A percentile compares a stretch with the other conserved stretches of the same genome.
Evolutionary conservation across 108 stramenopile genomes (phyloP).

Genomic region (Nitzschia putrida): DNA sequence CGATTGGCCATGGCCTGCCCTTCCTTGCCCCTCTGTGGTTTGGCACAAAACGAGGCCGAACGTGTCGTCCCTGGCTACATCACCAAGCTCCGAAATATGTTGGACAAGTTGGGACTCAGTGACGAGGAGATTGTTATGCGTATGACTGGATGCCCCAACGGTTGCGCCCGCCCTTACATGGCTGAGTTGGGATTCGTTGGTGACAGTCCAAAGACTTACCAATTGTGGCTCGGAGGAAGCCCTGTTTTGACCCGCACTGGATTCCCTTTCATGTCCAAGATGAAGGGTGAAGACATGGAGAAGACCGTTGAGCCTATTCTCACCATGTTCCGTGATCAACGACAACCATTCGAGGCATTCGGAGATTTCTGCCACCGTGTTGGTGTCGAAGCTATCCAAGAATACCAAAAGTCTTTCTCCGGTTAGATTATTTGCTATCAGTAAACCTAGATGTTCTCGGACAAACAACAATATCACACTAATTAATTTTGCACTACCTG

Average conservation of each 20-base stretch:
- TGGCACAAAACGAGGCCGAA: constrained; percentile 97
- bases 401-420: constrained; percentile 47
- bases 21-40: constrained; percentile 94
- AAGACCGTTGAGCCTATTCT: constrained; percentile 87
- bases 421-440: neutral
- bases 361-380: constrained; percentile 91
- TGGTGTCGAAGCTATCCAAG: constrained; percentile 76
- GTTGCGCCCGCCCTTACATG: constrained; percentile 98
- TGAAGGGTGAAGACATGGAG: constrained; percentile 82
- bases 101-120: constrained; percentile 81
- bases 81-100: constrained; percentile 74
- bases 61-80: constrained; percentile 91
- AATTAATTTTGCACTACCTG: no score
- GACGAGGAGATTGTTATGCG: constrained; percentile 95
- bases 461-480: no score
- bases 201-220: constrained; percentile 92
- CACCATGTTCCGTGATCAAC: constrained; percentile 79
- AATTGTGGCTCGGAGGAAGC: constrained; percentile 94
- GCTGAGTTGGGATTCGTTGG: constrained; percentile 98
- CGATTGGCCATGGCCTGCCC: constrained; percentile 95
- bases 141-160: constrained; percentile 99
- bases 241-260: constrained; percentile 92
- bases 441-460: no score
- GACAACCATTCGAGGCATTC: constrained; percentile 86
- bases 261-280: constrained; percentile 87